Percentiles rank a stretch among this genome's conserved stretches.
phyloP scores from a whole-genome alignment of 257 asterid species.

The Solanum piurae region DNA sequence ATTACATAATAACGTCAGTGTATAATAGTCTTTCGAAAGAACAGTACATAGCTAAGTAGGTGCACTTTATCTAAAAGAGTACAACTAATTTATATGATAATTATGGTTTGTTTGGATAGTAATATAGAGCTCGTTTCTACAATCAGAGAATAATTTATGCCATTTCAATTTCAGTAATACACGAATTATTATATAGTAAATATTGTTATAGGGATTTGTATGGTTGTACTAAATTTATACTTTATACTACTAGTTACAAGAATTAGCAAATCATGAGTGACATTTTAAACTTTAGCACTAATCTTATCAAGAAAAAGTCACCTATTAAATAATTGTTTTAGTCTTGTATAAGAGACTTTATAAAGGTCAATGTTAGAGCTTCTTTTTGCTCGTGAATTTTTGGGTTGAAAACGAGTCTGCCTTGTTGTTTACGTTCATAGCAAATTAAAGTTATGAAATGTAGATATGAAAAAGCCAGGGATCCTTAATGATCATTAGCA shows the following conservation, averaged over 20 bases:
- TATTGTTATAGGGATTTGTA: neutral
- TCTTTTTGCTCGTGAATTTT: neutral
- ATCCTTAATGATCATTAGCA: neutral
- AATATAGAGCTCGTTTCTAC: neutral
- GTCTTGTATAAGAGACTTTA: neutral
- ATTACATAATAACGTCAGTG: neutral
- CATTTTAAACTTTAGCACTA: neutral
- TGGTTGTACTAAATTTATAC: neutral
- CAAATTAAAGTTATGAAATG: neutral
- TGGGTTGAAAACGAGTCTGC: neutral
- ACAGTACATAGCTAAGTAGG: neutral
- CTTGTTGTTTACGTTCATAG: neutral
- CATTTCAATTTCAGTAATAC: neutral
- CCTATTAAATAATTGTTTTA: neutral
- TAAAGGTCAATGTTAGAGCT: neutral
- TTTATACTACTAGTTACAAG: too few relatives aligned
- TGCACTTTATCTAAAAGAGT: neutral
- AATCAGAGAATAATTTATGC: neutral
- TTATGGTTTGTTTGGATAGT: neutral
- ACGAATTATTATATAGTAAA: neutral
- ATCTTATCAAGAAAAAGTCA: neutral
- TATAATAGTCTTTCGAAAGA: too few relatives aligned
- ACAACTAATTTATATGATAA: neutral
- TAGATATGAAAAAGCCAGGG: neutral
- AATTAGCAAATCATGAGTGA: too few relatives aligned